Evolutionary conservation across 2,329 filamentous ascomycete species (phyloP).

Genomic region (Byssothecium circinans): DNA sequence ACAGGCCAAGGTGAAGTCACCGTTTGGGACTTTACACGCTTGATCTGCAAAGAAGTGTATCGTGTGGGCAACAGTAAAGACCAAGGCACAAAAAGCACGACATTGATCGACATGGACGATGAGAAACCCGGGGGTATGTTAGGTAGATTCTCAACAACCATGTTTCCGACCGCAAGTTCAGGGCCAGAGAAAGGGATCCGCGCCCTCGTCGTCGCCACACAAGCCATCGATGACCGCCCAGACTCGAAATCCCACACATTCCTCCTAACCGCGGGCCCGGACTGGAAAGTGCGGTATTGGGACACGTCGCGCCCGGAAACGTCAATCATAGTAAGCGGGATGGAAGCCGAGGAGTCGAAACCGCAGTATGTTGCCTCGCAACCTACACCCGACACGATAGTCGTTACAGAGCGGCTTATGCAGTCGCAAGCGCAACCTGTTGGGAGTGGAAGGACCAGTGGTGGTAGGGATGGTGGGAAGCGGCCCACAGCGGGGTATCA

Average conservation of each 20-base stretch:
- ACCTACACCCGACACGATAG: conserved; percentile 45
- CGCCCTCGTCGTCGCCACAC: conserved; percentile 72
- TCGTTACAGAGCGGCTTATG: conserved; percentile 42
- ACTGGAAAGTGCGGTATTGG: conserved; percentile 93
- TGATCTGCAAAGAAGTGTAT: conserved; percentile 85
- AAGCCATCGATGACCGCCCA: conserved; percentile 68
- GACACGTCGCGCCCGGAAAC: conserved; percentile 77
- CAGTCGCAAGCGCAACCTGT: conserved; percentile 19
- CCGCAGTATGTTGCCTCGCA: conserved; percentile 62
- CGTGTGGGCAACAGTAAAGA: conserved; percentile 56
- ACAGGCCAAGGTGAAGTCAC: conserved; percentile 87
- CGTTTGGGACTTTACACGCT: conserved; percentile 93
- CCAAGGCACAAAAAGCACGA: conserved; percentile 54
- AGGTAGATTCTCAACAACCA: conserved; percentile 74
- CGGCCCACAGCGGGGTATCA: conserved; percentile 27
- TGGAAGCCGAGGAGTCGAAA: conserved; percentile 68
- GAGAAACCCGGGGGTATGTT: conserved; percentile 85
- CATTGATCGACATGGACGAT: conserved; percentile 86
- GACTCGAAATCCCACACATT: conserved; percentile 74
- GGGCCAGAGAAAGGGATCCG: conserved; percentile 69
- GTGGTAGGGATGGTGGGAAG: conserved; percentile 25
- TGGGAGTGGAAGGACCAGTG: conserved; percentile 26
- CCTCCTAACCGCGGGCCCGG: conserved; percentile 82
- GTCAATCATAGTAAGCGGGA: conserved; percentile 78
- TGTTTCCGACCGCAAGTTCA: conserved; percentile 54